Base-by-base conservation (phyloP, 345 rosid species). In the Capsella bursapastoris region DNA sequence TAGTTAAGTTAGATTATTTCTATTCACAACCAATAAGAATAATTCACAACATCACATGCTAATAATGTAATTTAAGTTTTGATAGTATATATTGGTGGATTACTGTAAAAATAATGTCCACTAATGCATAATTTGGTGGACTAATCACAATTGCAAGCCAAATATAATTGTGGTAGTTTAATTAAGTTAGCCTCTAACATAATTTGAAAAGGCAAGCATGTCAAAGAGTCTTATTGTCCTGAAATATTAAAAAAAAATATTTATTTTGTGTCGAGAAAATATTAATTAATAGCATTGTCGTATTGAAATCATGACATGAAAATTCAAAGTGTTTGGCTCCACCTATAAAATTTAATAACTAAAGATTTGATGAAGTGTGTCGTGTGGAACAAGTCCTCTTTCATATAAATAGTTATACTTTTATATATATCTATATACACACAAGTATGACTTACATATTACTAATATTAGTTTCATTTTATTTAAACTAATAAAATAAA, bases 371-470 rank as follows among this genome's bases (percentile, higher is more conserved):
- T 60, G n/a, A 8, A 34, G 43, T 60, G 4, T 69, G 62, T 70
- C 75, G 71, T 76, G 80, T 76, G 31, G 75, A 70, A 70, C 47
- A 56, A 70, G 71, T 7, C 66, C 53, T 70, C 75, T 70, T 70
- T 38, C 37, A 47, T 60, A 44, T 76, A 44, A 63, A 70, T 37
- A 76, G 44, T 63, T 62, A 22, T 35, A 56, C 43, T 62, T 18
- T 0, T 18, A 18, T 61, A 28, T 44, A 55, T 22, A 22, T 22
- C 0, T 1, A 22, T 22, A 22, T 22, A 22, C 2, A 22, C 44
- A 62, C 32, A 7, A 62, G 51, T 35, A 47, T 35, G 64, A 55
- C 27, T 75, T 34, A 62, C 5, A 50, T 52, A 44, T 50, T 31
- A 37, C 6, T 63, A 69, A 55, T 62, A 13, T 16, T 43, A 32